Evolutionary conservation across 176 grass and related monocot genomes (phyloP).

Genomic region (Elymus sibiricus): DNA sequence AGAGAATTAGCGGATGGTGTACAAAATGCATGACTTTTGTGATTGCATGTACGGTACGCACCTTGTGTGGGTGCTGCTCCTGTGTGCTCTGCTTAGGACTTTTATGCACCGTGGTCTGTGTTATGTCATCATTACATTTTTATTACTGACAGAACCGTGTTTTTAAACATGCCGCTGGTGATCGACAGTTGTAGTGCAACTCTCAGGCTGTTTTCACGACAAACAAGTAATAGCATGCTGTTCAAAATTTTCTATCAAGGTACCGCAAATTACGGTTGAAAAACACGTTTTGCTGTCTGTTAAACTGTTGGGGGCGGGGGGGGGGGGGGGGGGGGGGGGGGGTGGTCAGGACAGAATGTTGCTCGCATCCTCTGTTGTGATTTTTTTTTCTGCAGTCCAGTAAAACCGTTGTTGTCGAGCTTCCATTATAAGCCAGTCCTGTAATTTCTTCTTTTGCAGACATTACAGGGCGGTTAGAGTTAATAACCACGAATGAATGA

Average conservation of each 20-base stretch:
- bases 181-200: background rate
- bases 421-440: too few species aligned
- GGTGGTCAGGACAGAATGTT: too few species aligned
- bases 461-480: background rate
- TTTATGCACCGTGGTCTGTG: background rate
- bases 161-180: background rate
- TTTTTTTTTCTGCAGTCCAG: too few species aligned
- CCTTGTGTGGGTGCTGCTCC: background rate
- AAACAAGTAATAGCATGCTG: too few species aligned
- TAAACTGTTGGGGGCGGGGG: too few species aligned
- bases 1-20: background rate
- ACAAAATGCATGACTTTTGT: constrained; percentile 34
- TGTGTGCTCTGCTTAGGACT: background rate
- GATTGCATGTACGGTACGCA: background rate
- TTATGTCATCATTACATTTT: background rate
- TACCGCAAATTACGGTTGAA: too few species aligned
- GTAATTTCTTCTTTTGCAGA: background rate
- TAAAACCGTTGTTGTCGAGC: too few species aligned
- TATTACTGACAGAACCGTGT: background rate
- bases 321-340: too few species aligned
- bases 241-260: background rate
- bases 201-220: background rate
- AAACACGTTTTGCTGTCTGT: too few species aligned
- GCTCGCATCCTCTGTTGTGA: too few species aligned
- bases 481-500: background rate